A percentile compares a stretch with the other conserved stretches of the same genome.
Evolutionary conservation across 768 basidiomycete genomes (phyloP).

Genomic region (Naganishia onofrii): DNA sequence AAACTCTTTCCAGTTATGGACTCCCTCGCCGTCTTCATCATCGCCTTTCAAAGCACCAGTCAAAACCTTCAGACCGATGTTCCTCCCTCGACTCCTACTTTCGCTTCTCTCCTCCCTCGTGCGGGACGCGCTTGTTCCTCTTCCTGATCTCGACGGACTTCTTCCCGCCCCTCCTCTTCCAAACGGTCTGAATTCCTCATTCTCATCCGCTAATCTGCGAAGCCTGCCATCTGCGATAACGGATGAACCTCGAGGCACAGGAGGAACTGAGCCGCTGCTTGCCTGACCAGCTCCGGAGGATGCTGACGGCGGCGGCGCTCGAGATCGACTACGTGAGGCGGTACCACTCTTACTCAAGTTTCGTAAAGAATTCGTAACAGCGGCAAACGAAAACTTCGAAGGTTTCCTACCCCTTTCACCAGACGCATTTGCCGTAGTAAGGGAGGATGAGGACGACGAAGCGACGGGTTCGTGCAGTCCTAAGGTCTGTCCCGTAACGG

Average conservation of each 20-base stretch:
- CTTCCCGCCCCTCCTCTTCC: conserved; percentile 47
- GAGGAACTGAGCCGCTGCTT: conserved; percentile 7
- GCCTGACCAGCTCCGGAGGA: not conserved
- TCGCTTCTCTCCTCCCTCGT: conserved; percentile 41
- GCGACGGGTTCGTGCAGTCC: conserved; percentile 8
- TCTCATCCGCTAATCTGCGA: conserved; percentile 16
- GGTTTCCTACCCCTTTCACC: conserved; percentile 36
- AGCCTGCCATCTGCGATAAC: conserved; percentile 22
- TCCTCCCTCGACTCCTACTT: conserved; percentile 49
- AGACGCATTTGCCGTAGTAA: not conserved
- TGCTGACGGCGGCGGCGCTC: not conserved
- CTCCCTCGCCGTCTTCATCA: conserved; percentile 47
- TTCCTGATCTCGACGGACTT: conserved; percentile 23
- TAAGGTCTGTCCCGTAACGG: not conserved
- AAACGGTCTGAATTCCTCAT: conserved; percentile 29
- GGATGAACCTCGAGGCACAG: conserved; percentile 1
- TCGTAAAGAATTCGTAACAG: conserved; percentile 34
- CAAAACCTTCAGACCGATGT: conserved; percentile 51
- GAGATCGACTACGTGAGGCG: conserved; percentile 16
- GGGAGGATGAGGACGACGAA: conserved; percentile 17
- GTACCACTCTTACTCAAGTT: conserved; percentile 42
- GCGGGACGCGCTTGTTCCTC: conserved; percentile 34
- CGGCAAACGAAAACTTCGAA: conserved; percentile 43
- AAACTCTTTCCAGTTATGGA: conserved; percentile 74
- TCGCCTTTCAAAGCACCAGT: conserved; percentile 43